These are phyloP conservation scores for Cyclanthera cordifolia DNA, from an alignment of 306 rosid genomes.

Conservation along the genomic window DNA sequence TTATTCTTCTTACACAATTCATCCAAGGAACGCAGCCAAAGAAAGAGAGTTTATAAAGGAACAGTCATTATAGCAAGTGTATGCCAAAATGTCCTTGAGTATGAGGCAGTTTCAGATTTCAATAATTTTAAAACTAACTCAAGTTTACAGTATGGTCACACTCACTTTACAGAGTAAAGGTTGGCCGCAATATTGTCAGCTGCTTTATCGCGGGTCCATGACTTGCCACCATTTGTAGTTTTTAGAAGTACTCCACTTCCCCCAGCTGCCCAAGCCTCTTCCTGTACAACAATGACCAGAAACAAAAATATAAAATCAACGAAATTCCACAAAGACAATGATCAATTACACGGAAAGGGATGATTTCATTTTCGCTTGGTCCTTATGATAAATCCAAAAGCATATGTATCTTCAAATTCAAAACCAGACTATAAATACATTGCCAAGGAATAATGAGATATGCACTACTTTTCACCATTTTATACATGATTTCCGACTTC, in stretches of 20 bases:
- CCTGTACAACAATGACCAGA: constrained; percentile 27
- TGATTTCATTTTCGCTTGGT: background rate
- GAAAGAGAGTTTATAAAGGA: background rate
- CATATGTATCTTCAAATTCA: background rate
- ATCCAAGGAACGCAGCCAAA: background rate
- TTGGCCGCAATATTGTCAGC: constrained; percentile 96
- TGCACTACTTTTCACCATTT: background rate
- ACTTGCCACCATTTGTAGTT: constrained; percentile 85
- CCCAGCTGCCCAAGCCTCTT: constrained; percentile 99
- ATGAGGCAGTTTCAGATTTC: constrained; percentile 4
- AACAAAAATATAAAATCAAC: background rate
- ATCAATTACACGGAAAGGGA: background rate
- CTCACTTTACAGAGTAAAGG: constrained; percentile 90
- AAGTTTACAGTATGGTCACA: constrained; percentile 1
- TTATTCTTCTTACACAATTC: background rate
- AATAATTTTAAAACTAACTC: background rate
- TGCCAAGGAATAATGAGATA: constrained; percentile 1
- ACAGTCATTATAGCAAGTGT: background rate
- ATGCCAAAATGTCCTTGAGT: background rate
- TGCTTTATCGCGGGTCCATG: constrained; percentile 93
- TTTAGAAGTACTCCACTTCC: constrained; percentile 88
- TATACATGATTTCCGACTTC: background rate
- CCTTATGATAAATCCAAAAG: background rate
- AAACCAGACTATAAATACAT: background rate
- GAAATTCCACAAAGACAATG: background rate